Evolutionary conservation across 768 basidiomycete species (phyloP).

Genomic region (Hypsizygus marmoreus): DNA sequence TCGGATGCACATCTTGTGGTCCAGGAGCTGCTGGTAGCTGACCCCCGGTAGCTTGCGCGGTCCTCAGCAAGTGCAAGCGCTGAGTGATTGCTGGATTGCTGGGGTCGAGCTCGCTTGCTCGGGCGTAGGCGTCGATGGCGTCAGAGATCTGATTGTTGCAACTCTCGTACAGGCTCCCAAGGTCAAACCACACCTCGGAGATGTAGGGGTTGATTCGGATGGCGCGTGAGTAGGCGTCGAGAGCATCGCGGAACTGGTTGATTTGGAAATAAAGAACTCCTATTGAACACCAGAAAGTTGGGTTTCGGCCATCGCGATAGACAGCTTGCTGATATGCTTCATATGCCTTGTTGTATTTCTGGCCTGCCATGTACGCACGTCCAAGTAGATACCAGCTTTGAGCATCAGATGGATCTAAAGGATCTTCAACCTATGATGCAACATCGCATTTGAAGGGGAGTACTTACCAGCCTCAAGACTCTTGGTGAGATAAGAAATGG

Average conservation of each 20-base stretch:
- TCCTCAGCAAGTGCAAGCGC: slow-evolving; percentile 75
- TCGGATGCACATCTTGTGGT: slow-evolving; percentile 95
- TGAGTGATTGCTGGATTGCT: slow-evolving; percentile 80
- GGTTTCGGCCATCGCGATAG: slow-evolving; percentile 97
- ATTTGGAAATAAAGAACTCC: slow-evolving; percentile 99
- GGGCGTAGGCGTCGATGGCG: slow-evolving; percentile 96
- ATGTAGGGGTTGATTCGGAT: slow-evolving; percentile 99
- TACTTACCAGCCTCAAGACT: slow-evolving; percentile 88
- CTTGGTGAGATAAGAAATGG: slow-evolving; percentile 92
- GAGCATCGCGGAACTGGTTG: slow-evolving; percentile 98
- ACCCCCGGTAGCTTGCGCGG: slow-evolving; percentile 73
- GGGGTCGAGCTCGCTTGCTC: slow-evolving; percentile 93
- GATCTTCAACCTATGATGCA: too few relatives aligned
- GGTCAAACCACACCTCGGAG: slow-evolving; percentile 93
- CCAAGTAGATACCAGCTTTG: slow-evolving; percentile 99
- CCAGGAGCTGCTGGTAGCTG: slow-evolving; percentile 85
- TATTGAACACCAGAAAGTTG: slow-evolving; percentile 99
- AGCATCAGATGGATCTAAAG: slow-evolving; percentile 85
- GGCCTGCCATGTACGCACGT: slow-evolving; percentile 97
- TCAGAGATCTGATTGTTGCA: slow-evolving; percentile 99
- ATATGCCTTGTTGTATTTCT: slow-evolving; percentile 99
- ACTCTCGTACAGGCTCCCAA: slow-evolving; percentile 94
- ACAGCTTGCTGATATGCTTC: slow-evolving; percentile 99
- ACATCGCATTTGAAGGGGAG: slow-evolving; percentile 5
- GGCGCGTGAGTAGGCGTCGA: slow-evolving; percentile 98